Evolutionary conservation across 371 early-diverging fungal genomes (phyloP), one percentile per base, ranked within the genome.

Genomic region (Ordospora colligata): DNA sequence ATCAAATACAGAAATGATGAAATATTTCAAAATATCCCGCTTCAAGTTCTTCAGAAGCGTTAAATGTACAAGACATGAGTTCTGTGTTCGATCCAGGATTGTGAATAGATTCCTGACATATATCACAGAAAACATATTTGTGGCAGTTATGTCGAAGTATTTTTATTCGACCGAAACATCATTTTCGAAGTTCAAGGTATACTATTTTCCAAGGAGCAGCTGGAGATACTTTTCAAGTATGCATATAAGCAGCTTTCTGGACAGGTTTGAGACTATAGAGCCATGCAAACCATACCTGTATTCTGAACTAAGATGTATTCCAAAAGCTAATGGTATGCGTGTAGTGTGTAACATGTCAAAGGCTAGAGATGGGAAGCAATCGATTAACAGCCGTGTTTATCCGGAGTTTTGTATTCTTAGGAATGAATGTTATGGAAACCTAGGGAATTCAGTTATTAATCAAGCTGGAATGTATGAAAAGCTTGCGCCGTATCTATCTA

Each of bases 161-260:
- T 76, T 82, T 51, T 77, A 82, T 53, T 62, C 40, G 25, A 73
- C 80, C 21, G 69, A 77, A 47, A 51, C 67, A 1, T 63, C 70
- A 6, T 46, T 27, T 67, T 49, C 49, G 7, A 78, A 75, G 53
- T 50, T 32, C 46, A 69, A 79, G 62, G 22, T 75, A 1, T 53
- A 27, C 69, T 82, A 79, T 47, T 79, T 69, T 49, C 46, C 40
- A n/a, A 65, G 77, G 43, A 7, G 14, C 12, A 53, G 5, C 4
- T 82, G 76, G 76, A 25, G 69, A 32, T 32, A 46, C n/a, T 64
- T 37, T 12, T 42, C 75, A 8, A 42, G 47, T 5, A 53, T 22
- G 22, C 42, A 21, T 32, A 67, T 68, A 8, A 44, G 47, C 12
- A 47, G 43, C 8, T 75, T 67, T 69, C 37, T 81, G 49, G 47